Conservation (phyloP, 2,329 filamentous ascomycete species). For the Cladosporium austrohemisphaericum region DNA sequence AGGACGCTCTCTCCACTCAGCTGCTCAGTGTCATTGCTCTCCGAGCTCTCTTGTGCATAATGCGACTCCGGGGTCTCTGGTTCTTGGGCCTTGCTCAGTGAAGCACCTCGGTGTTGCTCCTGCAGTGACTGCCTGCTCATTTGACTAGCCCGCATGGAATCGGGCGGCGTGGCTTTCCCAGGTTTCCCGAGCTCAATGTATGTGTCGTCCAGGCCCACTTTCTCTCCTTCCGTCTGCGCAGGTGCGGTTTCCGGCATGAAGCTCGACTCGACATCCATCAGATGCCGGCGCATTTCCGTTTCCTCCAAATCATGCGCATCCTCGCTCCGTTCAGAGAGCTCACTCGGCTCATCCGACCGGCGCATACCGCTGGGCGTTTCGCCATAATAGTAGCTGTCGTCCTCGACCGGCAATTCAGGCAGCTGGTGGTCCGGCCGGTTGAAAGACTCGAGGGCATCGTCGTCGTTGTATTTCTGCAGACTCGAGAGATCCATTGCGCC, state of each 20-base stretch:
- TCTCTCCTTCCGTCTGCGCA: conserved; percentile 22
- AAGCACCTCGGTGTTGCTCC: background rate
- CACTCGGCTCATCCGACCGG: conserved; percentile 24
- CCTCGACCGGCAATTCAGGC: conserved; percentile 38
- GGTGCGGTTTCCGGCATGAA: conserved; percentile 55
- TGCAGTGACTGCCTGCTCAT: conserved; percentile 3
- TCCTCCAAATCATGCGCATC: conserved; percentile 49
- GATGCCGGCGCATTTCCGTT: conserved; percentile 55
- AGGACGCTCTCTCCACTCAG: conserved; percentile 3
- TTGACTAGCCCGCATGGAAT: background rate
- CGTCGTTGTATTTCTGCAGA: conserved; percentile 2
- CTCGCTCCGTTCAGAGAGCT: conserved; percentile 34
- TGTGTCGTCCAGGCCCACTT: conserved; percentile 43
- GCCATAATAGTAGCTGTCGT: conserved; percentile 37
- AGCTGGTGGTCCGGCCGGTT: conserved; percentile 30
- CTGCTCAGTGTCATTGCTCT: conserved; percentile 7
- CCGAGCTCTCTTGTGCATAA: conserved; percentile 16
- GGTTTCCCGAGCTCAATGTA: conserved; percentile 36
- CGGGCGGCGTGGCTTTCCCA: background rate
- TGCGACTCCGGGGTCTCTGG: conserved; percentile 16
- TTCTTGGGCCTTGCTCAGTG: background rate
- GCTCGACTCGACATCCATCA: conserved; percentile 62
- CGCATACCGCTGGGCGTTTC: conserved; percentile 15
- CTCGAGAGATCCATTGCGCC: conserved; percentile 11
- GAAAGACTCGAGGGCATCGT: conserved; percentile 12